phyloP scores from a whole-genome alignment of 2,329 filamentous ascomycete genomes.

The Fusarium austroafricanum region DNA sequence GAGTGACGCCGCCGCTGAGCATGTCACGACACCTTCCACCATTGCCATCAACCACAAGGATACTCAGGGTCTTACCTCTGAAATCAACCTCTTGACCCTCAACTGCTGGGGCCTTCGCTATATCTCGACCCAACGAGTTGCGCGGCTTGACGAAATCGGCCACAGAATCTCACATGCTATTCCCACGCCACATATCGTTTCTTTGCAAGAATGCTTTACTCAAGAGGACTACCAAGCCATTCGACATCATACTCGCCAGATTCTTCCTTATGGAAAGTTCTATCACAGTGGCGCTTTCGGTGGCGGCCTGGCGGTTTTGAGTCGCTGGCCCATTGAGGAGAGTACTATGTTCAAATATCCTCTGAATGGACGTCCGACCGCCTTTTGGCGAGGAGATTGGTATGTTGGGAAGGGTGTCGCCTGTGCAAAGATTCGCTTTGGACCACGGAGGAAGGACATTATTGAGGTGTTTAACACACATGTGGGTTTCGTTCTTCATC shows the following conservation, averaged over 20 bases:
- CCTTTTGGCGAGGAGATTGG: slow-evolving; percentile 96
- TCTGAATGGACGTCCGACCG: slow-evolving; percentile 92
- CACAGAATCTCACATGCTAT: slow-evolving; percentile 76
- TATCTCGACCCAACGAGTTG: slow-evolving; percentile 80
- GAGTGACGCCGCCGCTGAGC: slow-evolving; percentile 29
- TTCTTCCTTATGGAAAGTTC: slow-evolving; percentile 92
- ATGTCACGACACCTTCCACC: slow-evolving; percentile 38
- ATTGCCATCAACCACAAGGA: slow-evolving; percentile 38
- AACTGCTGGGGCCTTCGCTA: slow-evolving; percentile 98
- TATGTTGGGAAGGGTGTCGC: slow-evolving; percentile 96
- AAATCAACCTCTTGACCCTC: slow-evolving; percentile 84
- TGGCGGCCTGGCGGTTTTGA: slow-evolving; percentile 87
- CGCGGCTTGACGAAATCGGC: slow-evolving; percentile 86
- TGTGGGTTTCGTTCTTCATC: slow-evolving; percentile 56
- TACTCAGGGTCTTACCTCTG: slow-evolving; percentile 57
- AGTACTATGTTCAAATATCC: slow-evolving; percentile 87
- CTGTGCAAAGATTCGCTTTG: slow-evolving; percentile 80
- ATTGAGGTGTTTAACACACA: slow-evolving; percentile 95
- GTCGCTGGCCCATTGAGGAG: slow-evolving; percentile 91
- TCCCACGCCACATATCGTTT: slow-evolving; percentile 84
- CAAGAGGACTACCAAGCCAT: slow-evolving; percentile 85
- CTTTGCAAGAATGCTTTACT: slow-evolving; percentile 95
- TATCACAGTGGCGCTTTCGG: slow-evolving; percentile 92
- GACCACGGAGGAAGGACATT: slow-evolving; percentile 71
- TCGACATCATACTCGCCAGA: slow-evolving; percentile 75